Base-by-base conservation (phyloP, 495 filamentous ascomycete genomes). In the Oleoguttula mirabilis region DNA sequence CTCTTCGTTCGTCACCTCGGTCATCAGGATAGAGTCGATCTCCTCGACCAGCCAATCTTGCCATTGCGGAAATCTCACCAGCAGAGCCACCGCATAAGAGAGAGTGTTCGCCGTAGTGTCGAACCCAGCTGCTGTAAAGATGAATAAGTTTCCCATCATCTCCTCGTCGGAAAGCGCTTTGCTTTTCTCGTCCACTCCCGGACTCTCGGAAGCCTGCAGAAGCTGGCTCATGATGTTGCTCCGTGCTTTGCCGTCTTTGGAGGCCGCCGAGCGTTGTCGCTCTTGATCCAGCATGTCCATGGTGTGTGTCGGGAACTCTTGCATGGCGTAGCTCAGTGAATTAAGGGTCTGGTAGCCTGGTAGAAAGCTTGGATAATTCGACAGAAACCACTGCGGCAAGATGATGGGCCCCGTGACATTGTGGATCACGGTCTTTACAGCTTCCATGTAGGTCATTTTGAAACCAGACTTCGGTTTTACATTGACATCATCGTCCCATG, bases 91-190 rank as follows among this genome's bases (percentile, higher is more conserved):
- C 1, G 71, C 62, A 47, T 66, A 71, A 0, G 66, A 62, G 21
- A 75, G 55, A 1, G 62, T 70, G 32, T 67, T 70, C 0, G 71
- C 66, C 0, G 70, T 73, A 0, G 71, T 73, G 40, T 77, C 71
- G 44, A 70, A 69, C 0, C 73, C 73, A 2, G 73, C 73, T 21
- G 67, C 60, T 21, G 60, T 73, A 46, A 75, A 71, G 3, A 68
- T 57, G 37, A 72, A 77, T 16, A 76, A 63, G 36, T 73, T 73
- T 28, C 70, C 69, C 16, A 61, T 66, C 12, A 73, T 64, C 32
- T 61, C 58, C 41, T 71, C 70, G 35, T 65, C 33, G 64, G 58
- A 10, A 33, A 60, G n/a, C 45, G 39, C 12, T 20, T 39, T 5
- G 28, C 32, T 22, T 39, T 34, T 36, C 14, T n/a, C 6, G 11